phyloP scores from a whole-genome alignment of 805 yeast genomes.

The Saccharomycopsis fodiens region DNA sequence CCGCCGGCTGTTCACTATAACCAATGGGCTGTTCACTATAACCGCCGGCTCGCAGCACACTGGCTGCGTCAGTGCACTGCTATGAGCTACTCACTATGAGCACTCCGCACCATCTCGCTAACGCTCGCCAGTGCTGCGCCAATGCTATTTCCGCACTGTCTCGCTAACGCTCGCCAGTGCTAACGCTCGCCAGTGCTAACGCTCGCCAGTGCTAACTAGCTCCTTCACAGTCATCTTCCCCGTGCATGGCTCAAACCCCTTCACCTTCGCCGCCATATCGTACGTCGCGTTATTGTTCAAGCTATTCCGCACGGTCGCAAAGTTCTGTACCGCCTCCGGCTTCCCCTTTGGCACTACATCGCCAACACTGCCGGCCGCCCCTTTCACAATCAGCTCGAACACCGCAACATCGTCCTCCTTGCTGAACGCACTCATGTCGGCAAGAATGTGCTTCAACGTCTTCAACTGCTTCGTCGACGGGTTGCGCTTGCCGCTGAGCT shows the following conservation, averaged over 20 bases:
- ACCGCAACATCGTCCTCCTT: conserved; percentile 1
- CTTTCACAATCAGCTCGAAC: conserved; percentile 13
- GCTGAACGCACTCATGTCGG: not conserved
- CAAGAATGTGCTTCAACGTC: conserved; percentile 4
- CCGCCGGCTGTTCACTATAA: no score
- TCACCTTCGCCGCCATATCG: conserved; percentile 22
- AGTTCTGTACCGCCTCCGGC: conserved; percentile 22
- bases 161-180: no score
- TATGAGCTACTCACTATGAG: no score
- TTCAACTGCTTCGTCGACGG: conserved; percentile 8
- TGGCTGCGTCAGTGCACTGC: no score
- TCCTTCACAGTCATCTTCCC: conserved; percentile 26
- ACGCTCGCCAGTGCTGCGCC: no score
- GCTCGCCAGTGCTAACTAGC: no score
- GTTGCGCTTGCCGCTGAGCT: not conserved
- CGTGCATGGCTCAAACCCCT: conserved; percentile 24
- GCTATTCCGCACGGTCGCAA: conserved; percentile 23
- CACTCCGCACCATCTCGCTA: no score
- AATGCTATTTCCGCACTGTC: no score
- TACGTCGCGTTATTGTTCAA: conserved; percentile 24
- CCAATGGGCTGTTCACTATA: no score
- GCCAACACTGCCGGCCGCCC: not conserved
- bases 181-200: no score
- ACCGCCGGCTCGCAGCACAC: no score
- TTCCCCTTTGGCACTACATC: not conserved